phyloP scores from a whole-genome alignment of 176 grass and related monocot species.

The Oryza rufipogon region DNA sequence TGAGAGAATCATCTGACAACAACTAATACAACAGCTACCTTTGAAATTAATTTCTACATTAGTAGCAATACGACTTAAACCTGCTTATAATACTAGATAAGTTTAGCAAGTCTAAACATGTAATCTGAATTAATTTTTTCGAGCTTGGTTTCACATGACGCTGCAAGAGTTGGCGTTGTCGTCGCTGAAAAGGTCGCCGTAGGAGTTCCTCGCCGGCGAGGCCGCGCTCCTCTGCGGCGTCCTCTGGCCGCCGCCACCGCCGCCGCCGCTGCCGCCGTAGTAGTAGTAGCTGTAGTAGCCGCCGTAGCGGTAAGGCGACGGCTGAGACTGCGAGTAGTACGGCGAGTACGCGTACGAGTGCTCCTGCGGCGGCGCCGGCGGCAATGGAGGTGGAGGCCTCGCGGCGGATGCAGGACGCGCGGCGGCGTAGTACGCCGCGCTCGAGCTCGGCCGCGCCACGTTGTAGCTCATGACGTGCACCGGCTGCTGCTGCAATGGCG shows the following conservation, averaged over 20 bases:
- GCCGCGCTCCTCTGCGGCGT: neutral
- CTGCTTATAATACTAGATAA: neutral
- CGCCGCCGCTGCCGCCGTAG: neutral
- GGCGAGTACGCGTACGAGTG: slow-evolving; percentile 11
- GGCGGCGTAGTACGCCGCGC: slow-evolving; percentile 28
- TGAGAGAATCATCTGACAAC: slow-evolving; percentile 11
- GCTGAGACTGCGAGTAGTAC: neutral
- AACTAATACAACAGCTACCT: neutral
- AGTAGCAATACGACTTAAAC: neutral
- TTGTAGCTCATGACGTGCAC: slow-evolving; percentile 51
- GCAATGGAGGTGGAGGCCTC: neutral
- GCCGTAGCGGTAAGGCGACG: neutral
- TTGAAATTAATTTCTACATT: neutral
- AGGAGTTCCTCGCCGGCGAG: slow-evolving; percentile 20
- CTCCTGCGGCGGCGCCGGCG: slow-evolving; percentile 3
- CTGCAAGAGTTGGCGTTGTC: slow-evolving; percentile 53
- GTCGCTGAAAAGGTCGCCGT: slow-evolving; percentile 48
- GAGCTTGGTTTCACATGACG: slow-evolving; percentile 41
- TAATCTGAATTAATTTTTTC: neutral
- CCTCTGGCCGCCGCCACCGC: neutral
- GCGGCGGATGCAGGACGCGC: neutral
- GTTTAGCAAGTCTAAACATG: neutral
- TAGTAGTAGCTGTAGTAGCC: slow-evolving; percentile 23
- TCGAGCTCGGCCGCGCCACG: slow-evolving; percentile 40
- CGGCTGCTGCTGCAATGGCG: neutral